Base-by-base conservation (phyloP, 169 alveolate genomes). In the Eimeria acervulina region DNA sequence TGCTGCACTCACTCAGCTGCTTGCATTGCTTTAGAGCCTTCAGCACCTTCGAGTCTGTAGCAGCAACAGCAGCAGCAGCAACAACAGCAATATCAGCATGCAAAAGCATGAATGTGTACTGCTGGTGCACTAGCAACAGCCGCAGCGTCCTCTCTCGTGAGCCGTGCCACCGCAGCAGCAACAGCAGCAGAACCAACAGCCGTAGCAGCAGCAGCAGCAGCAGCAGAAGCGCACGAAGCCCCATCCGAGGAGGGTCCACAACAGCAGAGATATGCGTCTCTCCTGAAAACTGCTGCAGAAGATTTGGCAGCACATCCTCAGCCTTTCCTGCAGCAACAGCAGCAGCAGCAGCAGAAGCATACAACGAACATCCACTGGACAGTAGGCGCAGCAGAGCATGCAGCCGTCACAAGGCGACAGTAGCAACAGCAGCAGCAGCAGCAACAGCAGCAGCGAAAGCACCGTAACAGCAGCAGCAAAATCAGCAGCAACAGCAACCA, bases 201-300 rank as follows among this genome's bases (percentile, higher is more conserved):
- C 8, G 44, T 5, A 72, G 83, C 23, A 72, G 83, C 47, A 72
- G 40, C 83, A 72, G 44, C 52, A 72, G 44, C 40, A 72, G 40
- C 40, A 72, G 83, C 40, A 72, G 47, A 42, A 83, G 28, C 95
- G 23, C 66, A 89, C 95, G 95, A 36, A 89, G 85, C 26, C 95
- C 95, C 42, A 87, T 80, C 47, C 97, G 85, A 6, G 97, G 97
- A 21, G 97, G 97, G 47, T 96, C 97, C 13, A 96, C 97, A 42
- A 96, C 93, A 10, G 97, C 97, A 2, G 95, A 38, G 38, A 66
- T 63, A 55, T 81, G 28, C 70, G 66, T 26, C 66, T 63, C 90
- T 19, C 36, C 74, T 42, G 44, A 88, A 80, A 26, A 96, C 44
- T 93, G 90, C 68, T 63, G 72, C 5, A 72, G 87, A 70, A 61